Conservation (phyloP, 2,329 filamentous ascomycete genomes). For the Aspergillus pseudoterreus region DNA sequence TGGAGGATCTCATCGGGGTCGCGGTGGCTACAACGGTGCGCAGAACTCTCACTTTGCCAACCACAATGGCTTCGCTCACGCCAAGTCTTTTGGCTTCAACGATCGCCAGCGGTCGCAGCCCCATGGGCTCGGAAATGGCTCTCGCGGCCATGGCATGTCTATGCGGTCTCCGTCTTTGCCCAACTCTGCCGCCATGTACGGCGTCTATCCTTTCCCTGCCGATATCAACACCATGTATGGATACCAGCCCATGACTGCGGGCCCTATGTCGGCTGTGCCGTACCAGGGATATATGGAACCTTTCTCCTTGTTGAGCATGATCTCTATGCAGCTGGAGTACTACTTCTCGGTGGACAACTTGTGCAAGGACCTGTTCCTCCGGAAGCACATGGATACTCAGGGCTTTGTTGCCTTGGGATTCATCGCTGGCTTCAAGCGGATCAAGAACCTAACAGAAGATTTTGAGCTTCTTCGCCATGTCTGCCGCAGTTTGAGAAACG, state of each 20-base stretch:
- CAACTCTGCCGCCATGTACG: conserved; percentile 49
- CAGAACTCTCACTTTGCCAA: conserved; percentile 39
- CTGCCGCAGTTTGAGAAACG: conserved; percentile 65
- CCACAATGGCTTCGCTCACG: conserved; percentile 38
- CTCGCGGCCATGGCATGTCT: conserved; percentile 49
- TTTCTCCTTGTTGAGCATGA: conserved; percentile 55
- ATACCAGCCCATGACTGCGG: conserved; percentile 52
- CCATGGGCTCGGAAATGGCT: conserved; percentile 32
- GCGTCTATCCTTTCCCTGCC: conserved; percentile 38
- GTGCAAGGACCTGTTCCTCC: conserved; percentile 85
- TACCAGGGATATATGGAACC: conserved; percentile 58
- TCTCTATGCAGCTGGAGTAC: conserved; percentile 70
- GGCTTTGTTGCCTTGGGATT: conserved; percentile 81
- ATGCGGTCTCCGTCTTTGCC: conserved; percentile 62
- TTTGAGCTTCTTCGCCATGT: conserved; percentile 70
- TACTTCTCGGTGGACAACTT: conserved; percentile 97
- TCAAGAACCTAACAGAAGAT: conserved; percentile 69
- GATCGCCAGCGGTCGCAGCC: conserved; percentile 42
- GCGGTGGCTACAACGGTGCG: conserved; percentile 32
- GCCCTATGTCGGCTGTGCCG: conserved; percentile 54
- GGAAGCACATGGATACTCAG: conserved; percentile 90
- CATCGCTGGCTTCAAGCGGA: conserved; percentile 81
- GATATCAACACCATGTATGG: conserved; percentile 56
- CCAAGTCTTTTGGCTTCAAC: conserved; percentile 39
- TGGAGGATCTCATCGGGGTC: conserved; percentile 38